Evolutionary conservation across 2,329 filamentous ascomycete species (phyloP).

Genomic region (Laburnicola sp.): DNA sequence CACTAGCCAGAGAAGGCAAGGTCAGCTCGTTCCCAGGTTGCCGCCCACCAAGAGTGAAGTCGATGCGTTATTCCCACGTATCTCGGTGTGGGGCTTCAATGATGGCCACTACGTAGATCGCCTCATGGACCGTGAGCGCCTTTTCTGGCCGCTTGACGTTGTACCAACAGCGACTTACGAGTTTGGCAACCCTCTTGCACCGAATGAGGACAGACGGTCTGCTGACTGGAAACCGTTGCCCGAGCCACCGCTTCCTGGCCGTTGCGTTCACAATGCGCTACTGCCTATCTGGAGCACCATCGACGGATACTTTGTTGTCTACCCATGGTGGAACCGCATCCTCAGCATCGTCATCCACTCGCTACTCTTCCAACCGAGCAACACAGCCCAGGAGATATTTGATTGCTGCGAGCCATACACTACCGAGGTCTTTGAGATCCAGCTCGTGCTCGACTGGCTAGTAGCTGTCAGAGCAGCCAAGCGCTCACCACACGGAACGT

Average conservation of each 20-base stretch:
- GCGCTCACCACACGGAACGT: constrained; percentile 24
- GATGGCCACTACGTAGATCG: constrained; percentile 72
- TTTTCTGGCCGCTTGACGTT: constrained; percentile 66
- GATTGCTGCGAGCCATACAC: constrained; percentile 38
- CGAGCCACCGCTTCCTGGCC: constrained; percentile 34
- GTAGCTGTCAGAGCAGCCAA: constrained; percentile 27
- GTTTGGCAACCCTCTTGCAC: constrained; percentile 52
- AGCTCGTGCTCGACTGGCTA: constrained; percentile 39
- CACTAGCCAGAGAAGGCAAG: constrained; percentile 63
- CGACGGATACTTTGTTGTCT: constrained; percentile 59
- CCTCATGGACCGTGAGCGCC: constrained; percentile 66
- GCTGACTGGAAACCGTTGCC: constrained; percentile 26
- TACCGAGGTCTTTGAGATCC: constrained; percentile 38
- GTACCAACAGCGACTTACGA: constrained; percentile 62
- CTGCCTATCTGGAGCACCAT: constrained; percentile 75
- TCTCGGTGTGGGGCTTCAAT: constrained; percentile 68
- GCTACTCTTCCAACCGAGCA: constrained; percentile 64
- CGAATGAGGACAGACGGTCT: constrained; percentile 9
- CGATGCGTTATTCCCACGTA: constrained; percentile 44
- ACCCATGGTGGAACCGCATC: constrained; percentile 65
- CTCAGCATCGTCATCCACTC: constrained; percentile 65
- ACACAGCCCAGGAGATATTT: constrained; percentile 57
- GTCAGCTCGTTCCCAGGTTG: constrained; percentile 58
- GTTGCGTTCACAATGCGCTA: constrained; percentile 47
- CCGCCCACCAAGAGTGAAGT: constrained; percentile 59